phyloP scores from a whole-genome alignment of 2,329 filamentous ascomycete species.

The Hirsutella minnesotensis region DNA sequence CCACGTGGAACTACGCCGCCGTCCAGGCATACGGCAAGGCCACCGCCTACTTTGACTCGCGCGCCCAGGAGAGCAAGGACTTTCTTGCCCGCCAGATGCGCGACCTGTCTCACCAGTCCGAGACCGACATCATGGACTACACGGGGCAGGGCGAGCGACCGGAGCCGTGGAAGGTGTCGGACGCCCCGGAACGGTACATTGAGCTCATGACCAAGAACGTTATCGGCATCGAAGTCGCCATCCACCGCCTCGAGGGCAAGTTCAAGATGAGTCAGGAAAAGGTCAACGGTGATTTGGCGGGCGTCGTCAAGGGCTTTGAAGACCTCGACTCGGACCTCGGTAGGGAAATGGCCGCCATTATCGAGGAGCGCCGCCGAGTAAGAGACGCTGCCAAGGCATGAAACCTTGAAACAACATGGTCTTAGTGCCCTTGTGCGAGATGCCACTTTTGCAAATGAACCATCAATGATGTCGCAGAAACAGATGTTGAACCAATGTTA shows the following conservation, averaged over 20 bases:
- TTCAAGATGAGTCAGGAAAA: conserved; percentile 58
- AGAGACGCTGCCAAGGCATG: conserved; percentile 8
- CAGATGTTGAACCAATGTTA: too few species aligned
- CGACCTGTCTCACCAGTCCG: conserved; percentile 38
- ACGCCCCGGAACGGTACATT: conserved; percentile 45
- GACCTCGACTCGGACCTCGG: conserved; percentile 18
- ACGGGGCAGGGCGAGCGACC: conserved; percentile 17
- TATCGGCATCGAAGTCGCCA: conserved; percentile 47
- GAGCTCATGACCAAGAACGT: conserved; percentile 43
- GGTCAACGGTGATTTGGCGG: conserved; percentile 36
- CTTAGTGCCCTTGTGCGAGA: neutral
- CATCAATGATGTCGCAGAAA: too few species aligned
- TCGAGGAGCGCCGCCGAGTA: conserved; percentile 17
- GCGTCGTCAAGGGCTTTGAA: conserved; percentile 45
- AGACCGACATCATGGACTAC: conserved; percentile 45
- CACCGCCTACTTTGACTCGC: conserved; percentile 38
- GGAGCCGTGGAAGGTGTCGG: conserved; percentile 40
- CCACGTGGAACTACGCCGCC: conserved; percentile 60
- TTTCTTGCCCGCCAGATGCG: conserved; percentile 41
- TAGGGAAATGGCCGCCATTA: conserved; percentile 17
- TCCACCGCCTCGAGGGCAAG: conserved; percentile 45
- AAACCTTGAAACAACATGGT: neutral
- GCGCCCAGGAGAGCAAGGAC: conserved; percentile 25
- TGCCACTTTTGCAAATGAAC: too few species aligned
- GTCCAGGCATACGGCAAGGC: conserved; percentile 51